These are phyloP conservation scores for Solioccasus polychromus DNA, from an alignment of 768 basidiomycete species.

Conservation along the genomic window DNA sequence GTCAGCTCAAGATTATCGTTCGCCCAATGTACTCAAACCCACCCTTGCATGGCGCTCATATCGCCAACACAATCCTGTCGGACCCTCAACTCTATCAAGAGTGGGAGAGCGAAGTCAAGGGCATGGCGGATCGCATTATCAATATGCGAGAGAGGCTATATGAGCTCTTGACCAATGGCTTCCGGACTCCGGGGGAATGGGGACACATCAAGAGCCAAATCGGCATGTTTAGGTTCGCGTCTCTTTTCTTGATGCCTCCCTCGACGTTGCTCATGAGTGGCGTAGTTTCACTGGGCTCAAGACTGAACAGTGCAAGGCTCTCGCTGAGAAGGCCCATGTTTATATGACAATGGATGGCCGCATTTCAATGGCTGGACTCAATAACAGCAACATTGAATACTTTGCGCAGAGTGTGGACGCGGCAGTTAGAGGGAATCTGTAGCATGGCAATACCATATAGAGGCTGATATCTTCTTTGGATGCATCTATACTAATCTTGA, in stretches of 20 bases:
- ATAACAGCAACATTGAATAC: slow-evolving; percentile 80
- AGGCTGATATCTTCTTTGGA: slow-evolving; percentile 18
- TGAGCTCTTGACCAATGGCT: slow-evolving; percentile 67
- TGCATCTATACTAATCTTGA: slow-evolving; percentile 24
- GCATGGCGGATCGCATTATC: slow-evolving; percentile 95
- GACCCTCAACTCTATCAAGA: slow-evolving; percentile 71
- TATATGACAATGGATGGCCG: slow-evolving; percentile 95
- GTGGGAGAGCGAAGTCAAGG: slow-evolving; percentile 92
- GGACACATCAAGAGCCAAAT: slow-evolving; percentile 93
- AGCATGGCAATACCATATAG: slow-evolving; percentile 32
- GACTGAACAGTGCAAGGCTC: slow-evolving; percentile 70
- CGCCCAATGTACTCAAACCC: slow-evolving; percentile 99
- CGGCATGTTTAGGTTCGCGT: slow-evolving; percentile 90
- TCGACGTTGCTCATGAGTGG: slow-evolving; percentile 3
- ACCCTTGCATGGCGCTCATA: slow-evolving; percentile 83
- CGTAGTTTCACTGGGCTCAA: slow-evolving; percentile 83
- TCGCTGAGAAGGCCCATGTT: slow-evolving; percentile 86
- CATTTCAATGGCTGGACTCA: slow-evolving; percentile 92
- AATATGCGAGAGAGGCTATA: slow-evolving; percentile 86
- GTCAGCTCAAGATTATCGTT: slow-evolving; percentile 92
- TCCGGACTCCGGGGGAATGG: slow-evolving; percentile 94
- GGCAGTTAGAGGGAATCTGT: slow-evolving; percentile 76
- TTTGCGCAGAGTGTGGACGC: slow-evolving; percentile 85
- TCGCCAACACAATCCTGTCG: slow-evolving; percentile 81
- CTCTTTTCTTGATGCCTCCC: background rate